Base-by-base conservation (phyloP, 371 early-diverging fungal species). In the Circinella minor region DNA sequence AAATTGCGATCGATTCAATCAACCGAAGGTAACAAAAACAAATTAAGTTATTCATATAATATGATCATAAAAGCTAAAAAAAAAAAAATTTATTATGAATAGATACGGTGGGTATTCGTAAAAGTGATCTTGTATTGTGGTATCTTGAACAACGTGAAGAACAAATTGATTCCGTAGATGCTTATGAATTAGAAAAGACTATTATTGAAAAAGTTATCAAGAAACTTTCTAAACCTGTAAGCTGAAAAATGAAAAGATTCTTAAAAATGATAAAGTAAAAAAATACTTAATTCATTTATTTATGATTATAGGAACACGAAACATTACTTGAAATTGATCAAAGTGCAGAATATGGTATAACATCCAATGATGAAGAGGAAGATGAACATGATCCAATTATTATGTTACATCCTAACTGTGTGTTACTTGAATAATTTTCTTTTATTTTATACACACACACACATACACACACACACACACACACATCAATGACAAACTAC, bases 151-250 rank as follows among this genome's bases (percentile, higher is more conserved):
- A 90, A 74, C 80, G 65, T 47, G 93, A 94, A 72, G 85, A 89
- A n/a, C 82, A 77, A 13, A 73, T 99, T 17, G 85, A 87, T 34
- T 83, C 82, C 36, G 93, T 92, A 68, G 92, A 93, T 60, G 91
- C 91, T 36, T 80, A 93, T 20, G 78, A 79, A 0, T 72, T 76
- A 8, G 94, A 96, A 75, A 80, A 85, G 67, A 81, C 86, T 51
- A 83, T 92, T 60, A 86, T 94, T 51, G 87, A 90, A 66, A 89
- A 89, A 67, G 93, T 98, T 14, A 85, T 99, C 72, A 89, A 87
- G 65, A 89, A 91, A 62, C 80, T 95, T 66, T 78, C 94, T 39
- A 89, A 89, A 74, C 89, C 89, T 34, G 94, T 86, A 76, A 47
- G 39, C 37, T 47, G 17, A 34, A 47, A 4, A 51, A n/a, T 17